These are phyloP conservation scores for Neocallimastix lanati DNA, from an alignment of 192 early-diverging fungal genomes.

Conservation along the genomic window DNA sequence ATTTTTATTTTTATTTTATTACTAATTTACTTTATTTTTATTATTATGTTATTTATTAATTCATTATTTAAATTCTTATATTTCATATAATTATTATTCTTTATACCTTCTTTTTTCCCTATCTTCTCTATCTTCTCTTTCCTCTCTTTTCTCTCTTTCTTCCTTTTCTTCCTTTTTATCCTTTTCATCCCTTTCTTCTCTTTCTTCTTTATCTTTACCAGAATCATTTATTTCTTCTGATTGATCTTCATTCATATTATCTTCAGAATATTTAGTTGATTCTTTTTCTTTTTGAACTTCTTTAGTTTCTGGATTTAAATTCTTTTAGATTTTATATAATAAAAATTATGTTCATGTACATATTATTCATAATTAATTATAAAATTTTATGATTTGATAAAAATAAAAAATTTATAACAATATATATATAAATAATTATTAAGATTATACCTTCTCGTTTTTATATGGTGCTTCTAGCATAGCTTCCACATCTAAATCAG, in stretches of 20 bases:
- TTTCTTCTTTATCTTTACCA: conserved; percentile 15
- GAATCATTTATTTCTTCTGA: conserved; percentile 8
- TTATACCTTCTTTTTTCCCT: not conserved
- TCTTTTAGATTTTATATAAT: too few species aligned
- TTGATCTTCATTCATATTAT: not conserved
- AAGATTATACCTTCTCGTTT: conserved; percentile 13
- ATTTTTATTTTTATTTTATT: too few species aligned
- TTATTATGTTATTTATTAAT: too few species aligned
- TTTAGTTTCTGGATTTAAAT: conserved; percentile 4
- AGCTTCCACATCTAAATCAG: conserved; percentile 32
- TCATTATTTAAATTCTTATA: too few species aligned
- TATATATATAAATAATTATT: not conserved
- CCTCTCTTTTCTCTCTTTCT: conserved; percentile 9
- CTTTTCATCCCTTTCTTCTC: conserved; percentile 9
- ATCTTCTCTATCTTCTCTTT: conserved; percentile 4
- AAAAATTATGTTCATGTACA: too few species aligned
- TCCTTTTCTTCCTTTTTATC: conserved; percentile 5
- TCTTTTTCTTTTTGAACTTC: too few species aligned
- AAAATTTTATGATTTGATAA: too few species aligned
- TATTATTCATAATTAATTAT: too few species aligned
- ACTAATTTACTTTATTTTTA: too few species aligned
- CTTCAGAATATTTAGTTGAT: conserved; percentile 1
- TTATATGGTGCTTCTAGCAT: conserved; percentile 43
- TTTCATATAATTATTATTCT: not conserved
- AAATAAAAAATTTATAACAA: not conserved